These are phyloP conservation scores for Dryadomyces quercivorus DNA, from an alignment of 2,329 filamentous ascomycete genomes.

Conservation along the genomic window DNA sequence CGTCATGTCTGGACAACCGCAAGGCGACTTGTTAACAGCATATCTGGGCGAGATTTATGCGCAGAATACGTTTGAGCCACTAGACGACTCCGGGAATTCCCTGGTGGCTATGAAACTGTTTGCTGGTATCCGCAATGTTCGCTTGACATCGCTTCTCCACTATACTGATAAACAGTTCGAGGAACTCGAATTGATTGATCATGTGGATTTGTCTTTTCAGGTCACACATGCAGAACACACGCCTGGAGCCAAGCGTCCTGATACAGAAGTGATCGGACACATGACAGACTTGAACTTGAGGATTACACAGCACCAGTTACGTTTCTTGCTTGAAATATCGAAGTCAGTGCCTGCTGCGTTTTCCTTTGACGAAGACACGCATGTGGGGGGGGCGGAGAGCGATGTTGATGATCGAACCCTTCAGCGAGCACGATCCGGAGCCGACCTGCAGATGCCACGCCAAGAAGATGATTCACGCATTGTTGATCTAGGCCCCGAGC, in stretches of 20 bases:
- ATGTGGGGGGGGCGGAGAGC: constrained; percentile 55
- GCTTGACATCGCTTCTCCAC: constrained; percentile 79
- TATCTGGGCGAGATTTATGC: constrained; percentile 96
- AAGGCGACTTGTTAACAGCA: constrained; percentile 76
- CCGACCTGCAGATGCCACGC: constrained; percentile 4
- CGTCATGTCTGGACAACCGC: constrained; percentile 54
- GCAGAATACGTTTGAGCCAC: constrained; percentile 78
- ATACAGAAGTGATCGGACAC: constrained; percentile 79
- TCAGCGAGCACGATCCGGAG: constrained; percentile 33
- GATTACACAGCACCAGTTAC: constrained; percentile 82
- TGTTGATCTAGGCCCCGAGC: constrained; percentile 54
- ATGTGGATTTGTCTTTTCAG: constrained; percentile 87
- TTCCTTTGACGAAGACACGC: constrained; percentile 46
- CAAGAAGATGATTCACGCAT: constrained; percentile 25
- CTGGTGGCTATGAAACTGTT: constrained; percentile 80
- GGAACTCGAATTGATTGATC: constrained; percentile 91
- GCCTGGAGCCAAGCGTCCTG: constrained; percentile 63
- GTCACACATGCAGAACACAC: constrained; percentile 86
- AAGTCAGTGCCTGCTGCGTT: constrained; percentile 83
- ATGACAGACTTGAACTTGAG: constrained; percentile 90
- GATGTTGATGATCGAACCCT: constrained; percentile 52
- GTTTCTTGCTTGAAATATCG: constrained; percentile 77
- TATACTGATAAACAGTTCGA: constrained; percentile 62
- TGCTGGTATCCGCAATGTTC: constrained; percentile 83
- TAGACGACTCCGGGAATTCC: constrained; percentile 64